phyloP scores from a whole-genome alignment of 208 protist genomes.

The Tritrichomonas musculus region DNA sequence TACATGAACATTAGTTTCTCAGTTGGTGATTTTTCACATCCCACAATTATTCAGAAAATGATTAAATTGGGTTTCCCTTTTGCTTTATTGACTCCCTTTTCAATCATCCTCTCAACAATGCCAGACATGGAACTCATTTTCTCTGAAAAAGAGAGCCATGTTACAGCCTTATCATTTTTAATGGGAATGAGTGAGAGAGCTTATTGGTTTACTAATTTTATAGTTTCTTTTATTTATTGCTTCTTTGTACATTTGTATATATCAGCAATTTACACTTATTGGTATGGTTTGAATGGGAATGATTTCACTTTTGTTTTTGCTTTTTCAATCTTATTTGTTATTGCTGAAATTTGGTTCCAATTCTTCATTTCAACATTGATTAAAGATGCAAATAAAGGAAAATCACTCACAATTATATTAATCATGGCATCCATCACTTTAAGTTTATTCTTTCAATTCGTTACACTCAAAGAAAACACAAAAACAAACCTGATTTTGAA shows the following conservation, averaged over 20 bases:
- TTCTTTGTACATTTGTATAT: background rate
- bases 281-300: background rate
- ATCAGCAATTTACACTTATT: background rate
- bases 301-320: background rate
- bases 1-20: no score
- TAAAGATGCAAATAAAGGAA: background rate
- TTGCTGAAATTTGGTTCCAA: background rate
- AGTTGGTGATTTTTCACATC: no score
- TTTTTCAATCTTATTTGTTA: background rate
- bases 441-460: background rate
- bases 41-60: no score
- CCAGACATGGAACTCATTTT: background rate
- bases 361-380: background rate
- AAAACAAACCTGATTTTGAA: no score
- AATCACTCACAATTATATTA: background rate
- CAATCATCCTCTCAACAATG: background rate
- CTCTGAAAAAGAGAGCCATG: background rate
- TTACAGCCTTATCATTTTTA: background rate
- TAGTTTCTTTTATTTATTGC: background rate
- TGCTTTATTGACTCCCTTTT: background rate
- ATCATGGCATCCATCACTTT: background rate
- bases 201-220: background rate
- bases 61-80: background rate
- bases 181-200: background rate
- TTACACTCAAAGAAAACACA: background rate